Conservation (phyloP, 768 basidiomycete species). For the Hemileccinum rubropunctum region DNA sequence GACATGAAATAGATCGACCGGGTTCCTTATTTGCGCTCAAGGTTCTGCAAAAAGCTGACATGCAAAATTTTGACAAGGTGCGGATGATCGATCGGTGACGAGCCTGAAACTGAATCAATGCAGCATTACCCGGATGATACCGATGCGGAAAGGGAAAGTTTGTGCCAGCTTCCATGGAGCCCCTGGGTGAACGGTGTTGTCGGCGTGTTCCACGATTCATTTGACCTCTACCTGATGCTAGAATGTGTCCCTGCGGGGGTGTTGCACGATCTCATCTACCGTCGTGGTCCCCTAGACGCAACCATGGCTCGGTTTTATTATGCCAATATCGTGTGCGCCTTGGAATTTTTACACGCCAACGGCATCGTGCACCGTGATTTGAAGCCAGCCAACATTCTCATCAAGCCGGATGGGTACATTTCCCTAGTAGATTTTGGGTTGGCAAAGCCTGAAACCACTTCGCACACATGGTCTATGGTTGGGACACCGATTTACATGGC, state of each 20-base stretch:
- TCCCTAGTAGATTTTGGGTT: slow-evolving; percentile 51
- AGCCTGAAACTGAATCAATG: not conserved
- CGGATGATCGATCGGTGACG: slow-evolving; percentile 5
- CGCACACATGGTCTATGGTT: slow-evolving; percentile 32
- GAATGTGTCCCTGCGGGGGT: slow-evolving; percentile 49
- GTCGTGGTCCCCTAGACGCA: slow-evolving; percentile 31
- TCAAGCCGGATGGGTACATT: slow-evolving; percentile 57
- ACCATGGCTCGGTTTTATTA: slow-evolving; percentile 48
- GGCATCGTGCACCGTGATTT: slow-evolving; percentile 54
- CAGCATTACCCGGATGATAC: slow-evolving; percentile 31
- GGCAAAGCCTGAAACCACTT: slow-evolving; percentile 22
- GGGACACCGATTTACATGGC: slow-evolving; percentile 51
- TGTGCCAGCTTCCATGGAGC: slow-evolving; percentile 48
- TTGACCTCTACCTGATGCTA: slow-evolving; percentile 49
- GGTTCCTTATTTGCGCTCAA: slow-evolving; percentile 49
- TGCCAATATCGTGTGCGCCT: slow-evolving; percentile 48
- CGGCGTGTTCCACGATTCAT: slow-evolving; percentile 43
- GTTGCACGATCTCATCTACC: slow-evolving; percentile 37
- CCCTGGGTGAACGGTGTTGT: slow-evolving; percentile 51
- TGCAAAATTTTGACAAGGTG: slow-evolving; percentile 33
- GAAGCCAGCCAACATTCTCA: slow-evolving; percentile 56
- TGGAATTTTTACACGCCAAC: slow-evolving; percentile 44
- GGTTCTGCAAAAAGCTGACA: slow-evolving; percentile 34
- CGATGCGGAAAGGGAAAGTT: slow-evolving; percentile 40
- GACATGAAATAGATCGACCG: slow-evolving; percentile 33